A percentile compares a stretch with the other conserved stretches of the same genome.
Conservation (phyloP, 75 land plant genomes). For the Cryptomeria japonica region DNA sequence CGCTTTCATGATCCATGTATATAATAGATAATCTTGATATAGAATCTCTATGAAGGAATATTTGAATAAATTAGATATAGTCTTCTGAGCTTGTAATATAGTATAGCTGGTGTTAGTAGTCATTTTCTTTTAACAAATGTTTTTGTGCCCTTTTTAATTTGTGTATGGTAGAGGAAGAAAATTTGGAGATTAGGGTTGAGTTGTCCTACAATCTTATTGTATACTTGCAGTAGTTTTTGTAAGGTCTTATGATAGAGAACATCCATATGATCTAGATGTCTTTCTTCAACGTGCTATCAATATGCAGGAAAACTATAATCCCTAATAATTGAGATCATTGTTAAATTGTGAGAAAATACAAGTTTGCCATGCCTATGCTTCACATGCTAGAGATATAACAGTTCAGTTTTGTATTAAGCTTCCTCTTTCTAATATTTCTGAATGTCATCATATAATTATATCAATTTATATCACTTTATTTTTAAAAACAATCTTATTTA, state of each 20-base stretch:
- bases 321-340: no score
- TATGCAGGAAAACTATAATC: background rate
- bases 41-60: background rate
- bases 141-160: background rate
- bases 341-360: no score
- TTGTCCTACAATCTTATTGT: background rate
- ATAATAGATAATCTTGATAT: background rate
- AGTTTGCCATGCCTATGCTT: no score
- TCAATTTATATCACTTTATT: no score
- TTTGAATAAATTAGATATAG: background rate
- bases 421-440: no score
- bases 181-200: background rate
- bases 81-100: background rate
- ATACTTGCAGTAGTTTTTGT: background rate
- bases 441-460: no score
- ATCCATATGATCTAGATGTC: background rate
- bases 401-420: no score
- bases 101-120: background rate
- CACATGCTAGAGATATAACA: no score
- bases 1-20: no score
- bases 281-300: background rate
- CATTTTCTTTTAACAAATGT: background rate
- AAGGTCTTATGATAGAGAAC: background rate
- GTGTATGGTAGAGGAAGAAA: background rate
- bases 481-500: no score